These are phyloP conservation scores for Flaveria bidentis DNA, from an alignment of 129 eudicot species.

Conservation along the genomic window DNA sequence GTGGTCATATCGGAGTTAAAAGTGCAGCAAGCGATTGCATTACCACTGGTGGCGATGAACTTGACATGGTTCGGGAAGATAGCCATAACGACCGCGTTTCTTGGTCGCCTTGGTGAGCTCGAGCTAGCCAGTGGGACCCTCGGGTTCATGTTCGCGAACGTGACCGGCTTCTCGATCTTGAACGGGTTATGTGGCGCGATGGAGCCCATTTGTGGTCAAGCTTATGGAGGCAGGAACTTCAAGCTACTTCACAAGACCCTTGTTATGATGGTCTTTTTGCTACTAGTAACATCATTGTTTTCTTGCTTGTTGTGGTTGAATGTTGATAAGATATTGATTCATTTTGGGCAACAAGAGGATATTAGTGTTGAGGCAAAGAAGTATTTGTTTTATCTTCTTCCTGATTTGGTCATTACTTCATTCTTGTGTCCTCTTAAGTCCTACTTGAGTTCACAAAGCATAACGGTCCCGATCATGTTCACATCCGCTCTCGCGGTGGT, in stretches of 20 bases:
- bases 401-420: constrained; percentile 67
- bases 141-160: constrained; percentile 80
- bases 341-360: constrained; percentile 74
- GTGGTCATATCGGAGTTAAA: constrained; percentile 52
- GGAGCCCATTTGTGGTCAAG: constrained; percentile 98
- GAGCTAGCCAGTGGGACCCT: constrained; percentile 79
- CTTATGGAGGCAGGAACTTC: constrained; percentile 80
- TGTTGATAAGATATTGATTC: constrained; percentile 60
- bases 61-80: constrained; percentile 72
- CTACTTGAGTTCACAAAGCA: constrained; percentile 69
- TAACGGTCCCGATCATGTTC: constrained; percentile 73
- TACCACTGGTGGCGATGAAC: constrained; percentile 68
- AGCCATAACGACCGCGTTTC: constrained; percentile 80
- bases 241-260: constrained; percentile 81
- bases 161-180: constrained; percentile 79
- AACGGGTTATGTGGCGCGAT: constrained; percentile 75
- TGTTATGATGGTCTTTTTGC: constrained; percentile 53
- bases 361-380: constrained; percentile 51
- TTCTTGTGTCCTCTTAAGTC: constrained; percentile 72
- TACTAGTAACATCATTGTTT: constrained; percentile 49
- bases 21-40: constrained; percentile 52
- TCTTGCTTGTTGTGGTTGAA: constrained; percentile 76
- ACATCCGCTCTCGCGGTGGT: constrained; percentile 59
- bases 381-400: constrained; percentile 65
- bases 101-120: constrained; percentile 85